phyloP scores from a whole-genome alignment of 192 early-diverging fungal genomes.

The Coemansia sp. region DNA sequence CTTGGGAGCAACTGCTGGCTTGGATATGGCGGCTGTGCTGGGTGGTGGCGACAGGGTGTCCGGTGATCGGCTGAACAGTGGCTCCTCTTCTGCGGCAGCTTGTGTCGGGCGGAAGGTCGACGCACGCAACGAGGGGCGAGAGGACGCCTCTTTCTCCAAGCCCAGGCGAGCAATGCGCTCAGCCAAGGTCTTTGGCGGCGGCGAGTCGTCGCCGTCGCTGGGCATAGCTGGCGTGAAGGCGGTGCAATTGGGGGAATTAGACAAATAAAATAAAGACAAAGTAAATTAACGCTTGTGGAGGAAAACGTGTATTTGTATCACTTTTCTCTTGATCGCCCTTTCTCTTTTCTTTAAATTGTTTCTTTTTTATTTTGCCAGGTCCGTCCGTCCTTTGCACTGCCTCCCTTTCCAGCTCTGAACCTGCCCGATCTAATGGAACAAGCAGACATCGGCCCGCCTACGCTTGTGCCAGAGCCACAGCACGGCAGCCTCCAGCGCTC shows the following conservation, averaged over 20 bases:
- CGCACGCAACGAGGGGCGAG: conserved; percentile 9
- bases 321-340: too few species aligned
- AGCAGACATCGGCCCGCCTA: background rate
- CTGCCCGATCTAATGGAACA: background rate
- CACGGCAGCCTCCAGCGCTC: background rate
- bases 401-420: background rate
- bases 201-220: conserved; percentile 38
- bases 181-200: conserved; percentile 47
- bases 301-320: background rate
- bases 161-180: conserved; percentile 50
- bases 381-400: background rate
- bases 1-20: conserved; percentile 19
- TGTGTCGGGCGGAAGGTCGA: background rate
- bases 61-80: background rate
- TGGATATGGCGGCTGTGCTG: background rate
- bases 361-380: background rate
- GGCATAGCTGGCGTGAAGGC: conserved; percentile 6
- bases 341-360: background rate
- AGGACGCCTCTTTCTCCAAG: conserved; percentile 16
- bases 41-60: background rate
- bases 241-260: background rate
- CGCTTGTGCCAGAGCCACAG: background rate
- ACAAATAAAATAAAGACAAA: background rate
- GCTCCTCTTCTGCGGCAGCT: background rate
- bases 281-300: background rate